phyloP scores from a whole-genome alignment of 2,329 filamentous ascomycete species.

The Pseudogymnoascus sp. region DNA sequence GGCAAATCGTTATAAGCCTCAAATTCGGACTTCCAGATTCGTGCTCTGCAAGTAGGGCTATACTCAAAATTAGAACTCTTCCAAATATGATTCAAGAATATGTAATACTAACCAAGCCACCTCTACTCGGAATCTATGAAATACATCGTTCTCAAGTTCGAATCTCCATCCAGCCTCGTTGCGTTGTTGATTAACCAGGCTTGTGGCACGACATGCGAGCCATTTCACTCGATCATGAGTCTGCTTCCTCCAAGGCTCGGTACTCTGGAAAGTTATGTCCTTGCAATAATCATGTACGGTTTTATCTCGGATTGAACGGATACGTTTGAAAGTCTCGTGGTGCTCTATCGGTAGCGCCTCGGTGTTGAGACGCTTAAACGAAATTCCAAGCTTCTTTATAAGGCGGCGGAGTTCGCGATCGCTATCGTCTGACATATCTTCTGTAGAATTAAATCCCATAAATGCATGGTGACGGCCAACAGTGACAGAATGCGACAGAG shows the following conservation, averaged over 20 bases:
- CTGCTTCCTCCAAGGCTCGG: slow-evolving; percentile 6
- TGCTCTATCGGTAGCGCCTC: neutral
- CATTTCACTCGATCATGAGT: neutral
- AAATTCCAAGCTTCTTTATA: neutral
- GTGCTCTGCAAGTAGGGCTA: slow-evolving; percentile 12
- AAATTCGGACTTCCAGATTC: slow-evolving; percentile 15
- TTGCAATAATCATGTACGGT: neutral
- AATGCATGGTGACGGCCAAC: neutral
- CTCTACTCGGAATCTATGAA: slow-evolving; percentile 13
- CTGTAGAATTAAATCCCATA: neutral
- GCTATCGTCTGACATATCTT: neutral
- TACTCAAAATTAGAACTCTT: slow-evolving; percentile 7
- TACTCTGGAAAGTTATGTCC: neutral
- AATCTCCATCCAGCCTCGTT: slow-evolving; percentile 5
- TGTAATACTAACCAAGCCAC: slow-evolving; percentile 13
- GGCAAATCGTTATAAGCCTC: slow-evolving; percentile 1
- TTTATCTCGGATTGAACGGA: neutral
- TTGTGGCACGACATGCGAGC: neutral
- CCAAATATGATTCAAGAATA: neutral
- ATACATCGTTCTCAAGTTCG: neutral
- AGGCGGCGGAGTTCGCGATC: neutral
- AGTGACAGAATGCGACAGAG: neutral
- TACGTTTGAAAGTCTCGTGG: neutral
- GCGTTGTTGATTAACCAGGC: neutral
- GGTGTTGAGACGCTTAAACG: neutral